Evolutionary conservation across 2,329 filamentous ascomycete genomes (phyloP), one percentile per base, ranked within the genome.

Genomic region (Monascus ruber): DNA sequence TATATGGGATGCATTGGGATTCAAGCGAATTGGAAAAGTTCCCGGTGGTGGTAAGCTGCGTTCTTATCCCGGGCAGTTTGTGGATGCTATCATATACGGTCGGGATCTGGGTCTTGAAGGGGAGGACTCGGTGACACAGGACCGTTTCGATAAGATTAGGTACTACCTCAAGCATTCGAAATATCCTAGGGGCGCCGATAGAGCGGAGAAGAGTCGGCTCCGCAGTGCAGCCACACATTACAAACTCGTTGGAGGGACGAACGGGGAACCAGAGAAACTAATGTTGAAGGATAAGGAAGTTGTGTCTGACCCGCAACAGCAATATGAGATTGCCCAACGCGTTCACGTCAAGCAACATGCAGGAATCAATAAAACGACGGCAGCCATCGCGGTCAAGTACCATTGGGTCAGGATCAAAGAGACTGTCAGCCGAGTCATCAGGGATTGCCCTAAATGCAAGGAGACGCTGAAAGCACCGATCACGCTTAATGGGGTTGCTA

Each of bases 221-320:
- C 79, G 91, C 52, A 94, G 85, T 63, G 88, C 89, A 35, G 88
- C 88, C 32, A 94, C 87, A 17, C 89, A 96, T 65, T 96, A 96
- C 70, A 91, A 91, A 63, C 78, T 95, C 28, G 62, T 76, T 7
- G 66, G 68, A 5, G 66, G 65, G 1, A 58, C 65, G 24, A 65
- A 71, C 34, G 66, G 69, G 4, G 66, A 64, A 26, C 50, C 54
- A 3, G 85, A 89, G 58, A 85, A 85, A 59, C 72, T 96, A 48
- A 94, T 95, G 85, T 77, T 96, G 54, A 95, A 95, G 65, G 89
- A 89, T 58, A 96, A 96, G 64, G 89, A 96, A 66, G 89, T 98
- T 43, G 85, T 98, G 45, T 83, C 85, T 25, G 88, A 95, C 60
- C 85, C 87, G 8, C 78, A 83, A 53, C 77, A 79, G 48, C 91